Evolutionary conservation across 345 rosid species (phyloP).

Genomic region (Rhizophora mangle): DNA sequence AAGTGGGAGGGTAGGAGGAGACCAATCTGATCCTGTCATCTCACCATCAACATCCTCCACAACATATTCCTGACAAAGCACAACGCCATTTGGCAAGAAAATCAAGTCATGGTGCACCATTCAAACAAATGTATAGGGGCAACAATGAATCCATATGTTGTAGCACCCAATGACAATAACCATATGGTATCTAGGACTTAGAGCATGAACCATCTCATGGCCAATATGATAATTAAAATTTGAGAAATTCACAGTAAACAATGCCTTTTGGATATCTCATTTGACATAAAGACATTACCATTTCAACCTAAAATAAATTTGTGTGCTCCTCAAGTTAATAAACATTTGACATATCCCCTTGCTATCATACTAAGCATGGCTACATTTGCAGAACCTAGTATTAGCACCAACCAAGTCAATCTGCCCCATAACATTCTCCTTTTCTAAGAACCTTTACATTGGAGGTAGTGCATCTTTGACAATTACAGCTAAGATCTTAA

Average conservation of each 20-base stretch:
- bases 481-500: not conserved
- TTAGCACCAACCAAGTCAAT: no score
- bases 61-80: slow-evolving; percentile 71
- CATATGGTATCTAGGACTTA: no score
- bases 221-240: not conserved
- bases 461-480: not conserved
- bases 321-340: not conserved
- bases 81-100: not conserved
- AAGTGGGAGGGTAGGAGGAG: slow-evolving; percentile 76
- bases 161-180: no score
- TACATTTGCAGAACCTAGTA: not conserved
- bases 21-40: slow-evolving; percentile 80
- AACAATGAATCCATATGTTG: not conserved
- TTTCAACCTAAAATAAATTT: not conserved
- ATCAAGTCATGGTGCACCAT: not conserved
- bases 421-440: no score
- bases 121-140: not conserved
- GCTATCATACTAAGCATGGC: not conserved
- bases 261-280: not conserved
- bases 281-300: not conserved
- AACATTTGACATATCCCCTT: not conserved
- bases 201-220: not conserved
- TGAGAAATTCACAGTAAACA: not conserved
- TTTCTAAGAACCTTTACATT: no score
- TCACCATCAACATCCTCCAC: slow-evolving; percentile 98